These are phyloP conservation scores for Colletotrichum sojae DNA, from an alignment of 2,329 filamentous ascomycete genomes.

Conservation along the genomic window DNA sequence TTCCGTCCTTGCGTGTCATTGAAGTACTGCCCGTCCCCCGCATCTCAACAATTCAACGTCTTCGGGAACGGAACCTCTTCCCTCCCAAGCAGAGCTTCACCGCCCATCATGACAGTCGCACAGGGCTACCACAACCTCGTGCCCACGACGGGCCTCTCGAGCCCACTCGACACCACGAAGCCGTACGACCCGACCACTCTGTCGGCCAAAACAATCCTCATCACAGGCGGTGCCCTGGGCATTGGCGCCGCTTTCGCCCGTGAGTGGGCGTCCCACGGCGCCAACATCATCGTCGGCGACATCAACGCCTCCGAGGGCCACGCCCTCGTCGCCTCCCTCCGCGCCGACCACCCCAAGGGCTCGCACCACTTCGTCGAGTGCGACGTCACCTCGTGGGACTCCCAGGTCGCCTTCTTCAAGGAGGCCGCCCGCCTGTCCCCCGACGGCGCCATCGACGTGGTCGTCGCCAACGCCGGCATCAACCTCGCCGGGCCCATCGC, in stretches of 20 bases:
- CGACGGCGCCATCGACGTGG: slow-evolving; percentile 70
- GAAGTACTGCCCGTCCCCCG: background rate
- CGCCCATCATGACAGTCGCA: slow-evolving; percentile 32
- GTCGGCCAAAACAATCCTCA: slow-evolving; percentile 70
- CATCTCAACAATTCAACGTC: background rate
- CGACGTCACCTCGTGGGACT: slow-evolving; percentile 76
- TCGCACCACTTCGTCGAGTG: slow-evolving; percentile 66
- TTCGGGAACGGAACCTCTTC: background rate
- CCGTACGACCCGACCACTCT: slow-evolving; percentile 62
- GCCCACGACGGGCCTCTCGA: slow-evolving; percentile 48
- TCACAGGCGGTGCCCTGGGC: slow-evolving; percentile 76
- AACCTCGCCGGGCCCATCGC: slow-evolving; percentile 50
- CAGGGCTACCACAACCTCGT: slow-evolving; percentile 36
- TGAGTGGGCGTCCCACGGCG: slow-evolving; percentile 68
- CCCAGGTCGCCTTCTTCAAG: slow-evolving; percentile 75
- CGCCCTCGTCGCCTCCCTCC: slow-evolving; percentile 67
- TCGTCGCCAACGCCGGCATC: slow-evolving; percentile 78
- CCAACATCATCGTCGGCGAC: slow-evolving; percentile 75
- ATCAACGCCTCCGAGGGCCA: slow-evolving; percentile 69
- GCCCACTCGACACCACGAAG: slow-evolving; percentile 60
- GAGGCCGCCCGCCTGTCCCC: slow-evolving; percentile 67
- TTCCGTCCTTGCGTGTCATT: background rate
- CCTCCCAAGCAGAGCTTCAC: background rate
- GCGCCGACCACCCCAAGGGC: slow-evolving; percentile 53
- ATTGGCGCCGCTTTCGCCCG: slow-evolving; percentile 69